Evolutionary conservation across 768 basidiomycete species (phyloP), one percentile per base, ranked within the genome.

Genomic region (Crepidotus variabilis): DNA sequence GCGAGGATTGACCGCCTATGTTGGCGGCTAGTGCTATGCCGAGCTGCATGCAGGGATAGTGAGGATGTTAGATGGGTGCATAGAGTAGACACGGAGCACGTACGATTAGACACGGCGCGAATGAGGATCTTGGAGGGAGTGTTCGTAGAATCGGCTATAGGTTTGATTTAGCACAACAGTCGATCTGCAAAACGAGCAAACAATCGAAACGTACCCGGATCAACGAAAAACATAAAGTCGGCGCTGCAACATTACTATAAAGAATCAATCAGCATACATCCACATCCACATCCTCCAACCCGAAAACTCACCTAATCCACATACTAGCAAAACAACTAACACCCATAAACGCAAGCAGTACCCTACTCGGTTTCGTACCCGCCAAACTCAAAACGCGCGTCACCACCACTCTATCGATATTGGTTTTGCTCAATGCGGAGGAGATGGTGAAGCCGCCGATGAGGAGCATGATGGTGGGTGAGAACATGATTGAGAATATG

Each of bases 401-500:
- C 59, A 98, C 94, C 49, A 98, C 69, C 55, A 98, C 83, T 21
- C 88, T 83, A 73, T 98, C 97, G 58, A 98, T 93, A 60, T 90
- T 90, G 5, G 95, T 95, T 76, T 98, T 98, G 74, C 89, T 91
- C 21, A 99, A 75, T 0, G 95, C 97, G 9, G 95, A 94, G 0
- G 97, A 94, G 60, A 98, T 96, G 8, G 96, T 98, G 78, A 98
- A 96, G 28, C 97, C 96, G 9, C 94, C 94, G 61, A 96, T 92
- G 50, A 98, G 86, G 34, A 99, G 89, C 92, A 98, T 96, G 71
- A 99, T 97, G 0, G 95, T 99, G 0, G 94, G 92, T 0, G 91
- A 91, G 72, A 99, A 98, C 94, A 98, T 98, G 50, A 85, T 80
- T 0, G 92, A 91, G 70, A 98, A 98, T 55, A 98, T 83, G 69